phyloP scores from a whole-genome alignment of 1,284 basidiomycete species.

The Boletus smithii region DNA sequence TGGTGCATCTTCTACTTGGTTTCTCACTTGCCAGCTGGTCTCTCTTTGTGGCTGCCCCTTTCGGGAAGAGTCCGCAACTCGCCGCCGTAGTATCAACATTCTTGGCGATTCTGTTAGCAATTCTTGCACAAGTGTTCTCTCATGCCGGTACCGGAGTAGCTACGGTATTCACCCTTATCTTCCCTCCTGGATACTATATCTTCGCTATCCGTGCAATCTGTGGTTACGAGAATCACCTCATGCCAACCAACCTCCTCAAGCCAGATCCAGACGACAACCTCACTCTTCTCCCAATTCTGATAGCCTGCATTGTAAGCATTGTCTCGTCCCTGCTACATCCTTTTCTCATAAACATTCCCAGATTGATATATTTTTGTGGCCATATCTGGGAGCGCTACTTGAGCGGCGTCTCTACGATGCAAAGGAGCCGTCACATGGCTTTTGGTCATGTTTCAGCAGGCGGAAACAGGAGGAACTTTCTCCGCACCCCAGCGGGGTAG shows the following conservation, averaged over 20 bases:
- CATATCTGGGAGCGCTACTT: constrained; percentile 54
- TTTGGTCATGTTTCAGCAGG: constrained; percentile 31
- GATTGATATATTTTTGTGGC: constrained; percentile 72
- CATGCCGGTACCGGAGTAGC: constrained; percentile 45
- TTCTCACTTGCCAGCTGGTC: constrained; percentile 67
- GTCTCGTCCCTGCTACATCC: not conserved
- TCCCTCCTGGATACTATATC: constrained; percentile 73
- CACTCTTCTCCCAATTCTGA: constrained; percentile 55
- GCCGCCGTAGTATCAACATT: constrained; percentile 69
- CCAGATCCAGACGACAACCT: constrained; percentile 59
- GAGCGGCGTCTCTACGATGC: constrained; percentile 66
- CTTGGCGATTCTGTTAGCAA: constrained; percentile 60
- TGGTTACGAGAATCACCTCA: constrained; percentile 60
- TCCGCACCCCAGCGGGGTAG: constrained; percentile 40
- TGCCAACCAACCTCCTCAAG: constrained; percentile 49
- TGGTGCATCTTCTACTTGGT: constrained; percentile 65
- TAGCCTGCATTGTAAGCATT: constrained; percentile 57
- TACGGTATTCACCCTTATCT: constrained; percentile 64
- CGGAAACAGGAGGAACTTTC: constrained; percentile 16
- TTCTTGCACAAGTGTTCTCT: constrained; percentile 61
- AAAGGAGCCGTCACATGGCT: constrained; percentile 36
- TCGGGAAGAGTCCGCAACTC: constrained; percentile 70
- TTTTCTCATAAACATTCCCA: constrained; percentile 24
- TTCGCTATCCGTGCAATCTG: constrained; percentile 67
- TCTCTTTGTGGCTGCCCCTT: constrained; percentile 64